These are phyloP conservation scores for Verbascum thapsus DNA, from an alignment of 257 asterid species.

Conservation along the genomic window DNA sequence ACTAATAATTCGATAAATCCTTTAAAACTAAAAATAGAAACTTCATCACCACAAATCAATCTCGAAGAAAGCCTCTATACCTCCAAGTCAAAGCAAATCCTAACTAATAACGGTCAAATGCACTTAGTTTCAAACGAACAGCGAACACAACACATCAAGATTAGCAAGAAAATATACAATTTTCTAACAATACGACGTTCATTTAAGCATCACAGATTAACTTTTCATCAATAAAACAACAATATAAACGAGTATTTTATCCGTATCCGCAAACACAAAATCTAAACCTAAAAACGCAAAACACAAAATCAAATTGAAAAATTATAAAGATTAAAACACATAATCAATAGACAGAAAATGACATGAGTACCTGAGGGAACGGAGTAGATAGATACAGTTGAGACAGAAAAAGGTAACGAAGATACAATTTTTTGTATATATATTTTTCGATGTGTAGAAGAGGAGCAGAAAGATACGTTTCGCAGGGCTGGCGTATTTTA, in stretches of 20 bases:
- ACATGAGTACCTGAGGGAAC: not conserved
- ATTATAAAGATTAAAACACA: not conserved
- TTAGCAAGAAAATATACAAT: not conserved
- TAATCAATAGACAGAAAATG: not conserved
- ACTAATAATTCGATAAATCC: not conserved
- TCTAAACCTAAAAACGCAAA: not conserved
- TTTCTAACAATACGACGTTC: not conserved
- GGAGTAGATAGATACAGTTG: not conserved
- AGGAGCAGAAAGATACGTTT: not conserved
- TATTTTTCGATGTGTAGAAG: not conserved
- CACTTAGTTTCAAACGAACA: constrained; percentile 1
- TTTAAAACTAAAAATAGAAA: not conserved
- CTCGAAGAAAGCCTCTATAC: too few species aligned
- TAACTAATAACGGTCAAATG: not conserved
- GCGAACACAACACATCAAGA: not conserved
- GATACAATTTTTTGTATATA: not conserved
- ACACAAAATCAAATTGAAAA: not conserved
- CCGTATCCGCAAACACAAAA: not conserved
- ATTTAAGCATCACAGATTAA: not conserved
- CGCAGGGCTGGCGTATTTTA: too few species aligned
- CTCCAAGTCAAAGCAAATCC: not conserved
- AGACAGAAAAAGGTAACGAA: not conserved
- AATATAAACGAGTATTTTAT: not conserved
- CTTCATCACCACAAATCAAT: not conserved
- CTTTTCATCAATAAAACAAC: not conserved